Evolutionary conservation across 2,329 filamentous ascomycete genomes (phyloP).

Genomic region (Xylaria polymorpha): DNA sequence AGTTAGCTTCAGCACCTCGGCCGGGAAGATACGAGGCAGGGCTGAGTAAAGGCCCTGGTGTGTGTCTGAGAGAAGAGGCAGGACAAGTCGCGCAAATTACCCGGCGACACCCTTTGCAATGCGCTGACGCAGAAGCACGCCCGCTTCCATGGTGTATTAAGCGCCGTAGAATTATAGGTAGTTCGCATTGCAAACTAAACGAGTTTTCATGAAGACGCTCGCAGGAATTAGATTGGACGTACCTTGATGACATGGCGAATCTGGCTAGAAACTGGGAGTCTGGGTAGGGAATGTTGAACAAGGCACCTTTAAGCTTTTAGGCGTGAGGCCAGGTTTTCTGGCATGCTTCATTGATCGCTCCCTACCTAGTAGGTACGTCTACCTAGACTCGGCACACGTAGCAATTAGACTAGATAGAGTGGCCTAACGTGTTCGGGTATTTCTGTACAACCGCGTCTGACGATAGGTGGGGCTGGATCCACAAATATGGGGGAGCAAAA

Average conservation of each 20-base stretch:
- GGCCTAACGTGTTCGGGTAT: slow-evolving; percentile 14
- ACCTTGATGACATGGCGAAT: slow-evolving; percentile 49
- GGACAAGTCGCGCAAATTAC: not conserved
- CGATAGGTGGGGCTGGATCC: slow-evolving; percentile 33
- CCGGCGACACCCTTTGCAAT: not conserved
- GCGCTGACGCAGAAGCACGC: slow-evolving; percentile 2
- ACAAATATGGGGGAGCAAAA: too few species aligned
- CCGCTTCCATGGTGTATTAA: not conserved
- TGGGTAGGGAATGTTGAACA: slow-evolving; percentile 18
- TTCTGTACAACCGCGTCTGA: slow-evolving; percentile 14
- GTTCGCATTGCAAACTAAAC: not conserved
- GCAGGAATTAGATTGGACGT: slow-evolving; percentile 32
- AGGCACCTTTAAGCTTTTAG: slow-evolving; percentile 24
- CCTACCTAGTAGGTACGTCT: slow-evolving; percentile 5
- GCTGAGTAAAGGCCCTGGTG: not conserved
- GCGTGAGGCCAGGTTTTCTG: slow-evolving; percentile 16
- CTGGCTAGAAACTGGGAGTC: slow-evolving; percentile 20
- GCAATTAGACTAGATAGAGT: slow-evolving; percentile 27
- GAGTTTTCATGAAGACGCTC: not conserved
- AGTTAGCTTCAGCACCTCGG: slow-evolving; percentile 2
- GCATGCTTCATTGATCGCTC: not conserved
- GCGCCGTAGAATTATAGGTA: not conserved
- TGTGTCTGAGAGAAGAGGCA: not conserved
- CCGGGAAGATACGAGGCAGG: too few species aligned
- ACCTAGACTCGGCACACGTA: slow-evolving; percentile 35